Base-by-base conservation (phyloP, 345 rosid genomes). In the Corchorus olitorius region DNA sequence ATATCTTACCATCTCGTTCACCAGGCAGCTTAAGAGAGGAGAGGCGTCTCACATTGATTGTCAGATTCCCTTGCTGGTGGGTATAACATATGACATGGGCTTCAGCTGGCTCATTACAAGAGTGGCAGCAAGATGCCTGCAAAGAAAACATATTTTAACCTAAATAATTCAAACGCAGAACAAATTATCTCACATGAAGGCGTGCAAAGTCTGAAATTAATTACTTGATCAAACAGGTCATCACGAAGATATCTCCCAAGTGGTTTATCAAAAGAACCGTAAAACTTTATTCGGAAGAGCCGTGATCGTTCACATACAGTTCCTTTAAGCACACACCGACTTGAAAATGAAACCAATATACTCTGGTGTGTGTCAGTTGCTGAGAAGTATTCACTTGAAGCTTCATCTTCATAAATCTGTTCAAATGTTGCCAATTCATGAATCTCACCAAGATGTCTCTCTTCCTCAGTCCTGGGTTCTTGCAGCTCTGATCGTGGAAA, bases 41-140 rank as follows among this genome's bases (percentile, higher is more conserved):
- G 61, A 88, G 91, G 52, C 84, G 87, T 81, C 93, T 89, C 64
- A 94, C 98, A 79, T 89, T 91, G 79, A 94, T 93, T 8, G 97
- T 97, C 49, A 97, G 94, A 83, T 94, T 97, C n/a, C 99, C 99
- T 81, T 94, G 97, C 86, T 90, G 95, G 79, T 91, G 99, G 62
- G 99, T 91, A 78, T 91, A 97, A 79, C 98, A 92, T 43, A 89
- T 85, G 35, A 90, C 94, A 82, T 97, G 99, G 39, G 92, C 89
- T 81, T 97, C 98, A 58, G 94, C 89, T 16, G 92, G 87, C 87
- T 91, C 94, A 53, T 90, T 84, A 80, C 98, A 97, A 49, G 85
- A 80, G 80, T 87, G 86, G 81, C 98, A 94, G 65, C 67, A 81
- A 4, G 93, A 84, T 52, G 76, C 76, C 98, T 93, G 86, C 75